Evolutionary conservation across 192 early-diverging fungal genomes (phyloP).

Genomic region (Backusella psychrophila): DNA sequence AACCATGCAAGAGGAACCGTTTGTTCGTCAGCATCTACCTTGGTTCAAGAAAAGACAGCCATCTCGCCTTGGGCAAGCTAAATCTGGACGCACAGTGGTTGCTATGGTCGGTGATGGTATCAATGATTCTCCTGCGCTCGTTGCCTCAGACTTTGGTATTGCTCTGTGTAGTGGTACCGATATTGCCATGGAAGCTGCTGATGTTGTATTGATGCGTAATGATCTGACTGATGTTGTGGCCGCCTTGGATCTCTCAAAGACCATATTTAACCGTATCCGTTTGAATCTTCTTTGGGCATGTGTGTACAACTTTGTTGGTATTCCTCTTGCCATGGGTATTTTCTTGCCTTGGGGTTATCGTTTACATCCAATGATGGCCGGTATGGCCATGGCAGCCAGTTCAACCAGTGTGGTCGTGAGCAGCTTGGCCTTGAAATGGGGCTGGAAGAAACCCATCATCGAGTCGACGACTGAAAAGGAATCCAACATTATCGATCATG

Average conservation of each 20-base stretch:
- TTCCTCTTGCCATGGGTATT: slow-evolving; percentile 94
- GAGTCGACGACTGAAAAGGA: neutral
- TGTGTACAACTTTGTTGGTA: slow-evolving; percentile 85
- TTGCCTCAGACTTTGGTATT: slow-evolving; percentile 83
- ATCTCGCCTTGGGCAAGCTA: neutral
- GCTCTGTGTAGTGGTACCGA: slow-evolving; percentile 90
- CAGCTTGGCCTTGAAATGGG: slow-evolving; percentile 77
- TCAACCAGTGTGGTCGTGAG: slow-evolving; percentile 91
- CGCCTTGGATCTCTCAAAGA: slow-evolving; percentile 78
- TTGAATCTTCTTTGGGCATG: slow-evolving; percentile 91
- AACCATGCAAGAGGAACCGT: slow-evolving; percentile 7
- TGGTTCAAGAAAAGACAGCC: slow-evolving; percentile 1
- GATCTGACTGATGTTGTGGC: slow-evolving; percentile 85
- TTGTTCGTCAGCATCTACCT: neutral
- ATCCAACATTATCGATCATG: neutral
- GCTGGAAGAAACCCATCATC: slow-evolving; percentile 45
- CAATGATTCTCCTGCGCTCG: slow-evolving; percentile 93
- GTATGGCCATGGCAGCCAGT: slow-evolving; percentile 91
- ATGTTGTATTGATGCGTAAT: slow-evolving; percentile 89
- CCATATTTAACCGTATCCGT: slow-evolving; percentile 82
- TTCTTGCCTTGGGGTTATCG: slow-evolving; percentile 81
- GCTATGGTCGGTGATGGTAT: slow-evolving; percentile 98
- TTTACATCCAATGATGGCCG: slow-evolving; percentile 90
- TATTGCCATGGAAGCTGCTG: slow-evolving; percentile 93
- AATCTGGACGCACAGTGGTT: slow-evolving; percentile 35